Base-by-base conservation (phyloP, 2,329 filamentous ascomycete species). In the Dactylellina haptotyla region DNA sequence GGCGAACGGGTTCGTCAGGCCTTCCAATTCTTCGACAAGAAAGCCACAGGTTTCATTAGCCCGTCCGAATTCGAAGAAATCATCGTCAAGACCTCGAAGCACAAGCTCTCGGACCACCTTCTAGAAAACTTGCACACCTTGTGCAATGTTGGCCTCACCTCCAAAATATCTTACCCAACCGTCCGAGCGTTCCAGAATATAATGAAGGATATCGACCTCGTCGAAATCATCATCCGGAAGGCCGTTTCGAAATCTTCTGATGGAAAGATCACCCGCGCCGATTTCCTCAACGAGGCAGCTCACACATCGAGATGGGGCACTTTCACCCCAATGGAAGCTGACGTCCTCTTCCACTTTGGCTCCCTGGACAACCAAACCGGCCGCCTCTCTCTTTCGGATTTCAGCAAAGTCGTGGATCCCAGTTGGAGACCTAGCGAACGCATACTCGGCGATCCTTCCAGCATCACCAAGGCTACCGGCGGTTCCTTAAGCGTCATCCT, bases 301-400 rank as follows among this genome's bases (percentile, higher is more conserved):
- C 89, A 89, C 76, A 89, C 95, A 79, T 96, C 94, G 23, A 89
- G 95, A 75, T 99, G 97, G 84, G 96, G 93, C 10, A 87, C 96
- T 34, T 97, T 98, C 82, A 98, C 95, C 0, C 95, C 95, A 10
- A 97, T 98, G 93, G 95, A 99, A 82, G 93, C 94, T 41, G 95
- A 99, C 80, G 97, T 99, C 75, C 87, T 99, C 41, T 99, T 99
- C 85, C 95, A 98, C 83, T 99, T 99, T 81, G 95, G 95, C 73
- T 92, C 93, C 75, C 85, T 98, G 62, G 92, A 97, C 80, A 90
- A 95, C 78, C 90, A 92, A 2, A 94, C 93, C 0, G 95, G 93
- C 18, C 87, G 92, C 54, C 87, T 99, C 0, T 87, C 90, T 30
- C 84, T 97, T 46, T 83, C 83, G 73, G 93, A 98, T 82, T 99